phyloP scores from a whole-genome alignment of 495 filamentous ascomycete species.

The Trichocladium uniseriatum region DNA sequence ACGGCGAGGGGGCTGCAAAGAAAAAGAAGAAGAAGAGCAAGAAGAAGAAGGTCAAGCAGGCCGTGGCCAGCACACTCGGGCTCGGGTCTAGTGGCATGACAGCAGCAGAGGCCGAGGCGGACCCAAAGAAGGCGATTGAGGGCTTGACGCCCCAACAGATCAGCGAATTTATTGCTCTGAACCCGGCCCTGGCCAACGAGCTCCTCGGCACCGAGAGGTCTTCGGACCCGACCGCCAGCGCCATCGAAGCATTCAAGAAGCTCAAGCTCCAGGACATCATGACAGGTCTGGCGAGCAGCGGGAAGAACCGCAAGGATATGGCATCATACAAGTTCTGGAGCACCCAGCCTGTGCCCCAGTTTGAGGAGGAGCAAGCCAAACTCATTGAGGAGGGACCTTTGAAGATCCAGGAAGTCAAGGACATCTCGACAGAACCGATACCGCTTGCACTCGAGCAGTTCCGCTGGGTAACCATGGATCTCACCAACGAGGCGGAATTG shows the following conservation, averaged over 20 bases:
- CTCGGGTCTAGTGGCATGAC: constrained; percentile 5
- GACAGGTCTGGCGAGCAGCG: constrained; percentile 64
- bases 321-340: constrained; percentile 96
- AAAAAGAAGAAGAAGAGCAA: constrained; percentile 47
- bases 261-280: constrained; percentile 70
- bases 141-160: constrained; percentile 41
- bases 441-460: constrained; percentile 61
- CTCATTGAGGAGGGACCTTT: constrained; percentile 46
- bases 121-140: constrained; percentile 34
- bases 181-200: constrained; percentile 54
- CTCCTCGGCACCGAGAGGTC: constrained; percentile 25
- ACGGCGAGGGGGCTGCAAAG: constrained; percentile 13
- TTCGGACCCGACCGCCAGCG: constrained; percentile 24
- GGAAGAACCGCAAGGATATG: constrained; percentile 93
- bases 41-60: constrained; percentile 44
- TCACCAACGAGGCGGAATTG: constrained; percentile 51
- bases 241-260: constrained; percentile 56
- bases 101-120: constrained; percentile 10
- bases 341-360: constrained; percentile 88
- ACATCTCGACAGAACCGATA: constrained; percentile 61
- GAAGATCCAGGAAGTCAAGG: constrained; percentile 57
- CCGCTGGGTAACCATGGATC: constrained; percentile 88
- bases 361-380: constrained; percentile 46
- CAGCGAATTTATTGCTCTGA: constrained; percentile 47
- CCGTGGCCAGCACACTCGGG: constrained; percentile 8